A percentile compares a stretch with the other conserved stretches of the same genome.
These are phyloP conservation scores for Malus orientalis DNA, from an alignment of 306 rosid species.

Conservation along the genomic window DNA sequence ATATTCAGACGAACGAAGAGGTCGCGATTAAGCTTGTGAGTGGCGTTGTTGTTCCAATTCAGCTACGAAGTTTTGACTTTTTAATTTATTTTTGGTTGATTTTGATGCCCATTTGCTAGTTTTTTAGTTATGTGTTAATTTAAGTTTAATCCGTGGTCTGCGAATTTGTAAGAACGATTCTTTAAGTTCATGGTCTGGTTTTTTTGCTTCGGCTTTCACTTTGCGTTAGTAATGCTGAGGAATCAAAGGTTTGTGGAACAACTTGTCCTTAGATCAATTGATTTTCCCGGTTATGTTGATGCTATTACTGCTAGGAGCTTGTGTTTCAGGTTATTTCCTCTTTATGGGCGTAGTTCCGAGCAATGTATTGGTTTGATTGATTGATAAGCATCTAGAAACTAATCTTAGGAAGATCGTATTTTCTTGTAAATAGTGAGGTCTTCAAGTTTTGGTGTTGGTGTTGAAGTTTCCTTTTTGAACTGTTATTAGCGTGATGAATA, in stretches of 20 bases:
- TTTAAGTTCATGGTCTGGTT: background rate
- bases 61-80: background rate
- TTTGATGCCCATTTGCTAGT: background rate
- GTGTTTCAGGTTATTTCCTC: background rate
- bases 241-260: background rate
- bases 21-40: constrained; percentile 97
- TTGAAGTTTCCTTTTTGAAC: background rate
- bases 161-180: background rate
- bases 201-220: background rate
- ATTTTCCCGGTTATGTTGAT: background rate
- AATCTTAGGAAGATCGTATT: background rate
- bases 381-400: background rate
- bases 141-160: background rate
- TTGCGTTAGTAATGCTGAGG: background rate
- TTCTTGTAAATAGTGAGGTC: background rate
- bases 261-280: background rate
- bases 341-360: background rate
- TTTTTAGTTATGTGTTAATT: background rate
- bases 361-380: background rate
- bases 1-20: constrained; percentile 90
- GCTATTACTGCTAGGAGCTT: background rate
- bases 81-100: background rate
- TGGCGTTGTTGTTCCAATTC: constrained; percentile 13
- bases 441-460: background rate
- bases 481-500: background rate